A percentile compares a stretch with the other conserved stretches of the same genome.
Conservation (phyloP, 225 moss, liverwort and hornwort genomes). For the Polytrichum formosum region DNA sequence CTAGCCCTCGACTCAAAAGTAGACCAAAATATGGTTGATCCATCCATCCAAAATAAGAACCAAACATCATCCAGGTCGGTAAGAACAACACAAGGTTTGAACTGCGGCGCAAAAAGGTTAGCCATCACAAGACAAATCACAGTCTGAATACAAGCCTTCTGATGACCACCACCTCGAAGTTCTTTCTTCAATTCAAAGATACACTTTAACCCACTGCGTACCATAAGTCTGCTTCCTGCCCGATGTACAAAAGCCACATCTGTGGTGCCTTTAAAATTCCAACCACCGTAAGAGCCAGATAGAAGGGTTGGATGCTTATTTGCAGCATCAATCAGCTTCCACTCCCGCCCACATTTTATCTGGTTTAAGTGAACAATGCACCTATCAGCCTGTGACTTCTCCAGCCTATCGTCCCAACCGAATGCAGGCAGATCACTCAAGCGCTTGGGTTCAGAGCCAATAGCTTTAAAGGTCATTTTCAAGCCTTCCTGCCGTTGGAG, state of each 20-base stretch:
- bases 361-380: constrained; percentile 14
- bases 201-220: background rate
- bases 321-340: constrained; percentile 11
- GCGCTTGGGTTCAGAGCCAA: too few species aligned
- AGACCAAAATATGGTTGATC: background rate
- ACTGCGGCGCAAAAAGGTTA: background rate
- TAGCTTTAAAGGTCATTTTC: too few species aligned
- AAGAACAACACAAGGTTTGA: background rate
- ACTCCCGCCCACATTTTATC: background rate
- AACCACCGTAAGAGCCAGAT: constrained; percentile 2
- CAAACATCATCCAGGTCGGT: background rate
- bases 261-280: constrained; percentile 15
- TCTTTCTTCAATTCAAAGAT: constrained; percentile 13
- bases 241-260: background rate
- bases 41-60: constrained; percentile 14
- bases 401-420: too few species aligned
- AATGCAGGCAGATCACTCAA: too few species aligned
- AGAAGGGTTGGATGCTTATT: constrained; percentile 10
- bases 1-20: background rate
- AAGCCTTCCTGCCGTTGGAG: too few species aligned
- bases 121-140: constrained; percentile 16
- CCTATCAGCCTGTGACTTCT: background rate
- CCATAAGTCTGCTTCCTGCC: too few species aligned
- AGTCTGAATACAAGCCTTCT: background rate
- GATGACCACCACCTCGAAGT: constrained; percentile 4